These are phyloP conservation scores for Flammula alnicola DNA, from an alignment of 1,284 basidiomycete genomes.

Conservation along the genomic window DNA sequence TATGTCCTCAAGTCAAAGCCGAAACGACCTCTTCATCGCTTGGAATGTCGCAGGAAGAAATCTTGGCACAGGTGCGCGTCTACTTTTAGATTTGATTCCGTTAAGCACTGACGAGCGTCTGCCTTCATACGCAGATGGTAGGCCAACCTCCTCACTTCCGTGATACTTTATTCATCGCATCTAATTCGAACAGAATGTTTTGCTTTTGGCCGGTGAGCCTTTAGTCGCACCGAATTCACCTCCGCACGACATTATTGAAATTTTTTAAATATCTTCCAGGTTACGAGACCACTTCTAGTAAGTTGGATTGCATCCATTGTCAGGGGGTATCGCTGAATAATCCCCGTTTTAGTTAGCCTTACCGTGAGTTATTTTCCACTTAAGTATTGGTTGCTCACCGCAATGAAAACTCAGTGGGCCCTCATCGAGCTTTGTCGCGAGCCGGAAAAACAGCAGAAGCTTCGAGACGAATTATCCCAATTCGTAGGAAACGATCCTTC, in stretches of 20 bases:
- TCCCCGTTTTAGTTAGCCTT: slow-evolving; percentile 33
- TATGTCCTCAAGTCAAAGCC: slow-evolving; percentile 50
- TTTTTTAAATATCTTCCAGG: no score
- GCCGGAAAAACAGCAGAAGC: slow-evolving; percentile 49
- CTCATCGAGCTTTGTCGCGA: slow-evolving; percentile 55
- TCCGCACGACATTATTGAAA: no score
- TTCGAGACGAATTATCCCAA: slow-evolving; percentile 54
- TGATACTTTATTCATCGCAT: background rate
- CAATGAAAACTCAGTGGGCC: slow-evolving; percentile 38
- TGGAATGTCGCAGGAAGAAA: slow-evolving; percentile 67
- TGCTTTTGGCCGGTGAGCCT: slow-evolving; percentile 28
- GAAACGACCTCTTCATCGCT: slow-evolving; percentile 45
- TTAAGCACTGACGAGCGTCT: no score
- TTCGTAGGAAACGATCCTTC: slow-evolving; percentile 41
- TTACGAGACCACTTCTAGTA: slow-evolving; percentile 49
- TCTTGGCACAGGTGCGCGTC: slow-evolving; percentile 52
- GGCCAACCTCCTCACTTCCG: no score
- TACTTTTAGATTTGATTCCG: background rate
- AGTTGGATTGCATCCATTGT: slow-evolving; percentile 11
- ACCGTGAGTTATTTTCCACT: slow-evolving; percentile 34
- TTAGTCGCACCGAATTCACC: no score
- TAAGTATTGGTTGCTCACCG: background rate
- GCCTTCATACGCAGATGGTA: no score
- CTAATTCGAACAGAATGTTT: slow-evolving; percentile 23
- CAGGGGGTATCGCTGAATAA: background rate